phyloP scores from a whole-genome alignment of 1,139 yeast genomes.

The Blastobotrys indianensis region DNA sequence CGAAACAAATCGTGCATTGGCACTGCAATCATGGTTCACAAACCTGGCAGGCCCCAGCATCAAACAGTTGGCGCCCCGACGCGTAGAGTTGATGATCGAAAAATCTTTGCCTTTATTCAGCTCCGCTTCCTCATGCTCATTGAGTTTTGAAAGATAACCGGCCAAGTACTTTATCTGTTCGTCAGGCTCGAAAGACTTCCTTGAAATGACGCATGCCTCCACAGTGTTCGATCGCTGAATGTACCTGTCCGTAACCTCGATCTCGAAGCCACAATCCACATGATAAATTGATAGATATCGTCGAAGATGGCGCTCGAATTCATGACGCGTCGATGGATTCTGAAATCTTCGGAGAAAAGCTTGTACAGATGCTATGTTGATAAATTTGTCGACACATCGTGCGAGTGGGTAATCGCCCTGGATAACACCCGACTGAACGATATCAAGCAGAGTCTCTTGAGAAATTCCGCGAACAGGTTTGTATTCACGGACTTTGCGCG shows the following conservation, averaged over 20 bases:
- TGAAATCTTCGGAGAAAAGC: slow-evolving; percentile 30
- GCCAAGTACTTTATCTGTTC: slow-evolving; percentile 35
- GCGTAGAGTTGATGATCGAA: slow-evolving; percentile 38
- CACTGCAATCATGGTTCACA: slow-evolving; percentile 43
- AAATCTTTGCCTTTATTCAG: slow-evolving; percentile 35
- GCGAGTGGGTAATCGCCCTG: slow-evolving; percentile 3
- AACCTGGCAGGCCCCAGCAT: slow-evolving; percentile 47
- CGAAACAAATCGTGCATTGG: slow-evolving; percentile 38
- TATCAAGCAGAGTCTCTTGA: slow-evolving; percentile 19
- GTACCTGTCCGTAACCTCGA: slow-evolving; percentile 42
- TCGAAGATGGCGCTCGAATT: slow-evolving; percentile 36
- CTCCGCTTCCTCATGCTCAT: slow-evolving; percentile 33
- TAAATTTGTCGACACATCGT: slow-evolving; percentile 25
- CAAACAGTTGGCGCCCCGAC: slow-evolving; percentile 34
- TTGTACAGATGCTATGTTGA: slow-evolving; percentile 28
- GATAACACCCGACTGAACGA: slow-evolving; percentile 22
- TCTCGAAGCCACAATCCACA: slow-evolving; percentile 39
- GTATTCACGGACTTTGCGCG: slow-evolving; percentile 33
- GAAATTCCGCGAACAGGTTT: slow-evolving; percentile 27
- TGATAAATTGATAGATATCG: slow-evolving; percentile 36
- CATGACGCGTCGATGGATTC: slow-evolving; percentile 24
- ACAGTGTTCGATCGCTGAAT: slow-evolving; percentile 24
- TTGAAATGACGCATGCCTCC: slow-evolving; percentile 42
- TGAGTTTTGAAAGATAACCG: slow-evolving; percentile 38
- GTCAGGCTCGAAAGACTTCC: slow-evolving; percentile 30